phyloP scores from a whole-genome alignment of 2,329 filamentous ascomycete genomes.

The Fusarium sp. region DNA sequence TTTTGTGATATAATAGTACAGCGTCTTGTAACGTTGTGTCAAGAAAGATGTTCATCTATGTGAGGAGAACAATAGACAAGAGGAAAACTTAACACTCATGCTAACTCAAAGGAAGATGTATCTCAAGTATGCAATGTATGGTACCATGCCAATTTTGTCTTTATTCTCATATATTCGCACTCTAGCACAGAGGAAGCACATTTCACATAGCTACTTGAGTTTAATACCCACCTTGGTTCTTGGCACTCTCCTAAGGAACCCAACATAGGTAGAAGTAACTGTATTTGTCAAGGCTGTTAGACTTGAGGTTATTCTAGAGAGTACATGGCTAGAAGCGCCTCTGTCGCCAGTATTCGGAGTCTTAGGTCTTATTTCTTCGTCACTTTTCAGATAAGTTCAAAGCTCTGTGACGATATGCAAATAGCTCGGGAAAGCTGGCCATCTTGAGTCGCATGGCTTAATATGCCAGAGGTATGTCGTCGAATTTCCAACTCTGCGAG shows the following conservation, averaged over 20 bases:
- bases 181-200: not conserved
- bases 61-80: not conserved
- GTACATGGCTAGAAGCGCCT: not conserved
- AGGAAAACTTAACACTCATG: not conserved
- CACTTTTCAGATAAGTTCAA: not conserved
- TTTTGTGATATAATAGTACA: not conserved
- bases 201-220: not conserved
- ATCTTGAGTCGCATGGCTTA: not conserved
- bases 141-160: not conserved
- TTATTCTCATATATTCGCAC: not conserved
- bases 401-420: not conserved
- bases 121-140: not conserved
- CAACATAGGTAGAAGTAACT: not conserved
- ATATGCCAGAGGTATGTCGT: not conserved
- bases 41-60: not conserved
- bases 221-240: not conserved
- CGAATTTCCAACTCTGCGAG: not conserved
- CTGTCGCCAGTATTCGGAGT: not conserved
- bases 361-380: not conserved
- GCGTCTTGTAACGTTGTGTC: not conserved
- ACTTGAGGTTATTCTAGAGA: not conserved
- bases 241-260: not conserved
- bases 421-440: not conserved
- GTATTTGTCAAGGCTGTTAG: not conserved
- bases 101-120: not conserved